Base-by-base conservation (phyloP, 2,329 filamentous ascomycete genomes). In the Aspergillus tanneri region DNA sequence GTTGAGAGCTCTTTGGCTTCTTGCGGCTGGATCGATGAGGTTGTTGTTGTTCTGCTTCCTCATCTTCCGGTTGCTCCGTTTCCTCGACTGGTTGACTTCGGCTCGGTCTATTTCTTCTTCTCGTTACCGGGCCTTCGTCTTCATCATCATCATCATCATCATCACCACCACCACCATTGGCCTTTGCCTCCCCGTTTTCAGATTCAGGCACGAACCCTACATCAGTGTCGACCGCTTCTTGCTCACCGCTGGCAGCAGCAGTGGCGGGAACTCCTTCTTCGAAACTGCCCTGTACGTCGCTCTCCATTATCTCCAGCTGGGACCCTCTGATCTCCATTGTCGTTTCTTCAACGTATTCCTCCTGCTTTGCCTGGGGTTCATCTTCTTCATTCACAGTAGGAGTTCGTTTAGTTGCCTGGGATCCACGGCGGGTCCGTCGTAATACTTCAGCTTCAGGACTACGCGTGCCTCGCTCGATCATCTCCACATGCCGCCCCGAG, bases 401-500 rank as follows among this genome's bases (percentile, higher is more conserved):
- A 16, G 62, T 57, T 25, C 57, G 75, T 59, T 75, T 79, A 19
- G 70, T 57, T 12, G 47, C 63, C 51, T 73, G 69, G 57, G 61
- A 59, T 27, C 56, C 55, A 9, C 56, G 59, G n/a, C 58, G 63
- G 24, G 50, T 54, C 9, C 47, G 49, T 21, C 37, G 46, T 23
- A 21, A 5, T 30, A 43, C 34, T 11, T 60, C 56, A 23, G 66
- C 64, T 50, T 80, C 75, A 3, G 80, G 76, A 47, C 75, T 83
- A 32, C 69, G 70, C 2, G 80, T 82, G 21, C 76, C 78, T 54
- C 74, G 70, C 50, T 80, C 73, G 8, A 82, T 70, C 4, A 80
- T 72, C 45, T 79, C 66, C 49, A 76, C 73, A 62, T 84, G 80
- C 49, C 72, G 77, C 14, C 82, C 82, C 6, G 81, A 83, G 53